These are phyloP conservation scores for Dichotomocladium elegans DNA, from an alignment of 371 early-diverging fungal genomes.

Conservation along the genomic window DNA sequence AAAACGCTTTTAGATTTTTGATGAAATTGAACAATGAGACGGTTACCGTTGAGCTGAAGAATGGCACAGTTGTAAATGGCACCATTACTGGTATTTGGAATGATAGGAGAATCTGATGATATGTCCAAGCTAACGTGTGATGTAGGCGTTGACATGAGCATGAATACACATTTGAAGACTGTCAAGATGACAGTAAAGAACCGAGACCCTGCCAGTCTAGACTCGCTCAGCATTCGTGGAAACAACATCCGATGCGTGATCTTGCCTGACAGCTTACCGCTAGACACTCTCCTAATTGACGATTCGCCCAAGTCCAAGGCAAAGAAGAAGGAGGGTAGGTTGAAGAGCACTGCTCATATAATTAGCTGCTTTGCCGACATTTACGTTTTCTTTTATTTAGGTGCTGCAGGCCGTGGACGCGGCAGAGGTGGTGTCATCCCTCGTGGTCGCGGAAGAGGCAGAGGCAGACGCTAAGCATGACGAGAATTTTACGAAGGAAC, in stretches of 20 bases:
- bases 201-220: constrained; percentile 87
- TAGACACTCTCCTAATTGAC: constrained; percentile 95
- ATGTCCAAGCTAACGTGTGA: background rate
- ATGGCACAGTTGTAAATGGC: constrained; percentile 93
- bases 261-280: constrained; percentile 91
- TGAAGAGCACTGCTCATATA: background rate
- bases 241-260: constrained; percentile 94
- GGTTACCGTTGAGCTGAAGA: constrained; percentile 94
- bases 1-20: constrained; percentile 69
- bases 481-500: background rate
- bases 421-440: constrained; percentile 59
- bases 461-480: constrained; percentile 32
- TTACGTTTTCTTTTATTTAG: constrained; percentile 4
- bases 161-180: constrained; percentile 98
- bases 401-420: constrained; percentile 49
- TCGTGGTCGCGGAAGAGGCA: constrained; percentile 51
- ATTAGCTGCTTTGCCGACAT: background rate
- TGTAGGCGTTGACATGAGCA: constrained; percentile 94
- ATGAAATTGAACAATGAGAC: constrained; percentile 94
- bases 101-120: background rate
- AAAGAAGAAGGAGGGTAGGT: constrained; percentile 57
- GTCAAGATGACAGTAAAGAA: constrained; percentile 97
- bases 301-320: constrained; percentile 91
- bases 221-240: constrained; percentile 91
- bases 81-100: constrained; percentile 75